phyloP scores from a whole-genome alignment of 2,329 filamentous ascomycete species.

The Arachnopeziza araneosa region DNA sequence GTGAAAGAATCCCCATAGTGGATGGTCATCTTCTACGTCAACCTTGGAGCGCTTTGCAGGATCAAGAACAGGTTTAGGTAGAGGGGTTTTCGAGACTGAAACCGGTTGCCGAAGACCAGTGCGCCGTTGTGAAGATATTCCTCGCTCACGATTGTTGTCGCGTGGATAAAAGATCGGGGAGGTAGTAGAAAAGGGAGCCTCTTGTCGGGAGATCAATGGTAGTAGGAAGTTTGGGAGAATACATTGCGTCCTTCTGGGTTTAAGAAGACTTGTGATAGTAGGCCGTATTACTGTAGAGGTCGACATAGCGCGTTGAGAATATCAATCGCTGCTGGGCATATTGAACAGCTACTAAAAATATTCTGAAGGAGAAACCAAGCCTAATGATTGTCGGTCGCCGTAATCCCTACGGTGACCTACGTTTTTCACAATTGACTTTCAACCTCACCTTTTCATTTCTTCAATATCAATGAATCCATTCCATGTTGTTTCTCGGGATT shows the following conservation, averaged over 20 bases:
- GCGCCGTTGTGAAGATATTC: constrained; percentile 73
- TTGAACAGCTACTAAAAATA: not conserved
- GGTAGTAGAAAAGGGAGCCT: constrained; percentile 30
- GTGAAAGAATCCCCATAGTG: constrained; percentile 89
- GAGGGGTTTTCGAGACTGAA: constrained; percentile 63
- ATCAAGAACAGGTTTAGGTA: constrained; percentile 66
- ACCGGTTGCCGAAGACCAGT: constrained; percentile 72
- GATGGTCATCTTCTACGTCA: constrained; percentile 65
- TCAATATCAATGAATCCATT: no score
- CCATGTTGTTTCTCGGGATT: no score
- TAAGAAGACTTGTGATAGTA: not conserved
- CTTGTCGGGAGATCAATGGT: constrained; percentile 26
- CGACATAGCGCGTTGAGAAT: not conserved
- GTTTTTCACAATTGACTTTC: no score
- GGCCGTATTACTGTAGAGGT: not conserved
- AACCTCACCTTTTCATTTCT: no score
- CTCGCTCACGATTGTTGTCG: constrained; percentile 76
- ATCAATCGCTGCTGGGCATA: not conserved
- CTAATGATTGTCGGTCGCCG: not conserved
- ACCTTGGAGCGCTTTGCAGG: constrained; percentile 50
- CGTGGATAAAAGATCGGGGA: constrained; percentile 34
- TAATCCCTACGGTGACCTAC: not conserved
- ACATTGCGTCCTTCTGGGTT: not conserved
- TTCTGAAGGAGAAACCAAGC: not conserved
- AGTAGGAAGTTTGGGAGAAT: constrained; percentile 9